A percentile compares a stretch with the other conserved stretches of the same genome.
phyloP scores from a whole-genome alignment of 192 early-diverging fungal species.

The Haplosporangium gracile region DNA sequence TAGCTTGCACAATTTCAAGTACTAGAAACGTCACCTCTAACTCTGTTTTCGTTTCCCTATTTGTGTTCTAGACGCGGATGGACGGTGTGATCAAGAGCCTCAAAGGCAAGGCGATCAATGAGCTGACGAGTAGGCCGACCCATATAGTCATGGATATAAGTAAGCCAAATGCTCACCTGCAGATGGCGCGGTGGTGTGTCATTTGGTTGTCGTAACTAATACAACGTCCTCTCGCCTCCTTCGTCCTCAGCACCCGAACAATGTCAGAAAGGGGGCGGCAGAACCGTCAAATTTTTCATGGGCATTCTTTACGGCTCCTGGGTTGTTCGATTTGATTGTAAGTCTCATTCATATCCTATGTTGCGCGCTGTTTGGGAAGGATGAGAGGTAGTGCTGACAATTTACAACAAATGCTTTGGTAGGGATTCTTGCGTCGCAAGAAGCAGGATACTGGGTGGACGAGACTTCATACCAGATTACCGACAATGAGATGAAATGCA shows the following conservation, averaged over 20 bases:
- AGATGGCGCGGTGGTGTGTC: neutral
- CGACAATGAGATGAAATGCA: constrained; percentile 44
- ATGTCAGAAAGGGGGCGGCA: constrained; percentile 17
- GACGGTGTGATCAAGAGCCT: constrained; percentile 23
- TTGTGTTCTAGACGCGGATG: constrained; percentile 16
- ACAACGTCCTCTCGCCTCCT: too few species aligned
- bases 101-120: constrained; percentile 20
- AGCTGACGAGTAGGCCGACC: constrained; percentile 10
- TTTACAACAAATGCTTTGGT: neutral
- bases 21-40: too few species aligned
- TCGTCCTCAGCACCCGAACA: constrained; percentile 8
- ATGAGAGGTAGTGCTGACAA: neutral
- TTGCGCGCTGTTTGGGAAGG: neutral
- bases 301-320: constrained; percentile 25
- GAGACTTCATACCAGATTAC: constrained; percentile 23
- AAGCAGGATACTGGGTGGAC: constrained; percentile 44
- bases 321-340: constrained; percentile 51
- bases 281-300: constrained; percentile 45
- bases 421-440: constrained; percentile 38
- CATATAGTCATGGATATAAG: constrained; percentile 48
- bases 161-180: neutral
- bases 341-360: neutral
- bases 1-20: neutral
- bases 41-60: neutral
- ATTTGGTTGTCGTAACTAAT: neutral